Base-by-base conservation (phyloP, 2,329 filamentous ascomycete genomes). In the Pezicula radicicola region DNA sequence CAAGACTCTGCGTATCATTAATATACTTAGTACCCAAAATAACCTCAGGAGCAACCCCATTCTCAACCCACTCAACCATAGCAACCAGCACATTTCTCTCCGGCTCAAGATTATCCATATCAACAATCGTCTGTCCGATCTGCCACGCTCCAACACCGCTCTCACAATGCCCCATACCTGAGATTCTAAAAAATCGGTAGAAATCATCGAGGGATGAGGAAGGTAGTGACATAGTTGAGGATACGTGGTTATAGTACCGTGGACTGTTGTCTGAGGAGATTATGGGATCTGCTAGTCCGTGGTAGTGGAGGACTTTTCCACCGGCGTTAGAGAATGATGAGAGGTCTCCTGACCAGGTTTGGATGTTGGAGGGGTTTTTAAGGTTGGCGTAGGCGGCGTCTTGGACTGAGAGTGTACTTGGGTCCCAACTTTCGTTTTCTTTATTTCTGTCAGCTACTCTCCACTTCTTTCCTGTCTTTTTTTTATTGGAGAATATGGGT, bases 121-220 rank as follows among this genome's bases (percentile, higher is more conserved):
- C 48, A 6, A 51, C 54, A 3, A 50, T 53, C 5, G 50, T 49
- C 21, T 70, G 63, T 2, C 67, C 65, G 8, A 69, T 58, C 9
- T 51, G 43, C 44, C 62, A 64, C 1, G 77, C 77, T 1, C 78
- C 77, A 2, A 64, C 66, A 6, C 80, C 79, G 6, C 72, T 72
- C 30, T 53, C 55, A 59, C 79, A 82, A 62, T 82, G 79, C 2
- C 63, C 68, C 68, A 76, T 76, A 15, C 77, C 79, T 51, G 62
- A 75, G 62, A 75, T 75, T 35, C 70, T 69, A 67, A 81, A 80
- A 61, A 71, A 73, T 47, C 77, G 71, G 60, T 78, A 74, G 53
- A 75, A 77, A 1, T 64, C 60, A 53, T 77, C 73, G 9, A 77
- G 60, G 39, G 70, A 53, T 0, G 49, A 46, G 2, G 64, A 50